These are phyloP conservation scores for Aspergillus glaucus DNA, from an alignment of 2,329 filamentous ascomycete species.

Conservation along the genomic window DNA sequence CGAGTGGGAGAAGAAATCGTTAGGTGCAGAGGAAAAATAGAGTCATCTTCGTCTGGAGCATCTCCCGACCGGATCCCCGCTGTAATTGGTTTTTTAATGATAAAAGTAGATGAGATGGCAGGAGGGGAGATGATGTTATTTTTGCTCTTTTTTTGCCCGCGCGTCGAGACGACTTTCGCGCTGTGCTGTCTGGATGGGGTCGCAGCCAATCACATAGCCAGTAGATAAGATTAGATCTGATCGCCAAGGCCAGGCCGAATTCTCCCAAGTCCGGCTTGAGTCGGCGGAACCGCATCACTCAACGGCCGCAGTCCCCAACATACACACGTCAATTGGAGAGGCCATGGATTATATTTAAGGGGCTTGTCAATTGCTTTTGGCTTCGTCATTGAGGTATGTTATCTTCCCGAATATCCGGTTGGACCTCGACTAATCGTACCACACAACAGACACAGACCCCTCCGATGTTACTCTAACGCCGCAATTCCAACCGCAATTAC, in stretches of 20 bases:
- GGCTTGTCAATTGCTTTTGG: not conserved
- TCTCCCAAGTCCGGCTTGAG: conserved; percentile 4
- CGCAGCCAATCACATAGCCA: conserved; percentile 21
- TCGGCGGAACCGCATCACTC: not conserved
- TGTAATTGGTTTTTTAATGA: not conserved
- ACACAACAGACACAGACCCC: not conserved
- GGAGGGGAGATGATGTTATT: conserved; percentile 3
- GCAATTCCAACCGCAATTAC: conserved; percentile 1
- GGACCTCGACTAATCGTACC: too few relatives aligned
- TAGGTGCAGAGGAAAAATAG: conserved; percentile 12
- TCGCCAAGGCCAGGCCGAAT: conserved; percentile 19
- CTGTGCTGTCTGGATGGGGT: not conserved
- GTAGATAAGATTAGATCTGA: conserved; percentile 38
- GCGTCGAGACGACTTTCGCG: conserved; percentile 2
- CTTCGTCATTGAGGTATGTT: not conserved
- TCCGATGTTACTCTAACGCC: conserved; percentile 7
- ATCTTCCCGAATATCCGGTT: not conserved
- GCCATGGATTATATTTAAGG: conserved; percentile 3
- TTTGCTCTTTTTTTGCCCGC: conserved; percentile 1
- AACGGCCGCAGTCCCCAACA: not conserved
- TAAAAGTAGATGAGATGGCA: conserved; percentile 3
- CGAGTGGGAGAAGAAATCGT: conserved; percentile 7
- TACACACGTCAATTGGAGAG: conserved; percentile 6
- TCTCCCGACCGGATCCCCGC: conserved; percentile 2
- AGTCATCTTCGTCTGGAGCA: conserved; percentile 13